Base-by-base conservation (phyloP, 805 yeast species). In the Yamadazyma akitaensis region DNA sequence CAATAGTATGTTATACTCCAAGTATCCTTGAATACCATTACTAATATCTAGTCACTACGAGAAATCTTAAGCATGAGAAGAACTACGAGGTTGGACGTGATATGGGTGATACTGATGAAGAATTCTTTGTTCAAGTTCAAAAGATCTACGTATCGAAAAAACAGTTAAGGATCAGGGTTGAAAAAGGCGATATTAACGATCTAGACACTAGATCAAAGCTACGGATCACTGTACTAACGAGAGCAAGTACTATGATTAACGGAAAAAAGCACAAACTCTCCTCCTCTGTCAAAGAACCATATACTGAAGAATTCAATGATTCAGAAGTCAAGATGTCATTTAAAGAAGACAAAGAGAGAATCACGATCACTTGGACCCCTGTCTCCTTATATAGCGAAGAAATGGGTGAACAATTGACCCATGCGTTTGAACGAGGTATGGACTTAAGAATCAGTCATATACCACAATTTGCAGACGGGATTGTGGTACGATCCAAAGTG, bases 131-230 rank as follows among this genome's bases (percentile, higher is more conserved):
- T 2, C 45, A 34, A 10, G 42, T 44, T 8, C 36, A 40, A 11
- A 36, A 45, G 38, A 24, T 42, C 5, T 44, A 47, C 31, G 46
- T 53, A 12, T 53, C 56, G 4, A 50, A 46, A 33, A 43, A 41
- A 7, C 56, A 53, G n/a, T 42, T 53, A 25, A 34, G 24, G 4
- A 40, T 53, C 10, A 33, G 44, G 36, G 41, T 49, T 11, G 16
- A 32, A 19, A 6, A 33, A 12, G 36, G 18, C 4, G 41, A 37
- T 14, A 18, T 41, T 5, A 8, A 37, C 11, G 51, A 46, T 13
- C n/a, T 34, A 9, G 17, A 16, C 4, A 5, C 26, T 2, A n/a
- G 39, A 13, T 39, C 56, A 3, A 47, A 44, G 8, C 37, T 52
- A n/a, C n/a, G 12, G 10, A 25, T 53, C 13, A 28, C 36, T 3